These are phyloP conservation scores for Echria macrotheca DNA, from an alignment of 495 filamentous ascomycete genomes.

Conservation along the genomic window DNA sequence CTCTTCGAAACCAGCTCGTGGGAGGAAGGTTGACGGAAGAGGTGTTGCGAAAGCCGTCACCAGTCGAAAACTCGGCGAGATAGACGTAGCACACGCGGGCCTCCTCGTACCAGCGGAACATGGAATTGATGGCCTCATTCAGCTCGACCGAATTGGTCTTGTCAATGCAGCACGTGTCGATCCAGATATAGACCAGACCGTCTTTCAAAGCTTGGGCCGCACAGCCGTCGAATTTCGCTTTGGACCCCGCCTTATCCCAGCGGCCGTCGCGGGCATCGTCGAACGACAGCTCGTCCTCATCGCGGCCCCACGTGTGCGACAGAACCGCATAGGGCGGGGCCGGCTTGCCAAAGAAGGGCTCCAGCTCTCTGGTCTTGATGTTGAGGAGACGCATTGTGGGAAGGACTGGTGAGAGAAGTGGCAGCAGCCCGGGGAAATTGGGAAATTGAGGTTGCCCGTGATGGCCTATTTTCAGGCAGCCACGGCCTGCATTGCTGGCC, in stretches of 20 bases:
- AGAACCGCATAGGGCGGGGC: conserved; percentile 32
- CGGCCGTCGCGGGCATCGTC: conserved; percentile 8
- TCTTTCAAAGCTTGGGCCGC: conserved; percentile 21
- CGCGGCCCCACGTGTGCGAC: conserved; percentile 34
- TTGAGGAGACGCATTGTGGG: conserved; percentile 46
- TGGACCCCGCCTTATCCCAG: too few species aligned
- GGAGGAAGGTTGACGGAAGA: not conserved
- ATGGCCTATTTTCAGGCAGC: too few species aligned
- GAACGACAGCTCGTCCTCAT: conserved; percentile 28
- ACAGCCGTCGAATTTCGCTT: too few species aligned
- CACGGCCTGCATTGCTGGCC: too few species aligned
- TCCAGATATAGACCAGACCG: conserved; percentile 28
- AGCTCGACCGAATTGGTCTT: conserved; percentile 36
- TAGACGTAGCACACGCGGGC: conserved; percentile 29
- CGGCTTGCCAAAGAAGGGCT: conserved; percentile 20
- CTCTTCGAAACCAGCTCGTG: not conserved
- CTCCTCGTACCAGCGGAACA: conserved; percentile 30
- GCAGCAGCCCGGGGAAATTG: too few species aligned
- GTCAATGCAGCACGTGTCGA: too few species aligned
- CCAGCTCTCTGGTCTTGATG: conserved; percentile 28
- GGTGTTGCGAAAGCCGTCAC: not conserved
- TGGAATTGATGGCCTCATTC: too few species aligned
- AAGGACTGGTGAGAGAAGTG: too few species aligned
- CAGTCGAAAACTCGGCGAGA: conserved; percentile 7
- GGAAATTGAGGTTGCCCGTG: too few species aligned